A percentile compares a stretch with the other conserved stretches of the same genome.
Evolutionary conservation across 441 rosid species (phyloP).

Genomic region (Euphorbia corollata): DNA sequence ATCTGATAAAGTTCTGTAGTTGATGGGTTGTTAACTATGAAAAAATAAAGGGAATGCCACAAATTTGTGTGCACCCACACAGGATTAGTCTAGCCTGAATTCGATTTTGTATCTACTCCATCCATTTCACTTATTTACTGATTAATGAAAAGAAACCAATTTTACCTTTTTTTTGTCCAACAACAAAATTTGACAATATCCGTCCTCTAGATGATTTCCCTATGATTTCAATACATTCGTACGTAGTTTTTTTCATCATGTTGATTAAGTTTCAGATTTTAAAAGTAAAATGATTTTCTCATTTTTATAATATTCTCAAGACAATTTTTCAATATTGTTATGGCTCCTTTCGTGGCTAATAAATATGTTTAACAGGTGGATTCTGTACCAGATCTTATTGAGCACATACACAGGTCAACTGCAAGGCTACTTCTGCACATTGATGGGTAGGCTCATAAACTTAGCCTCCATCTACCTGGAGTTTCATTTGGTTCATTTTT

Average conservation of each 20-base stretch:
- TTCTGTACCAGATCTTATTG: slow-evolving; percentile 70
- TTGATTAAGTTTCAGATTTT: not conserved
- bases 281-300: slow-evolving; percentile 8
- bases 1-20: not conserved
- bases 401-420: slow-evolving; percentile 78
- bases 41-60: not conserved
- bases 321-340: too few species aligned
- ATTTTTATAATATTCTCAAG: not conserved
- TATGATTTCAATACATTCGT: not conserved
- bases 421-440: slow-evolving; percentile 85
- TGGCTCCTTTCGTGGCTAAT: slow-evolving; percentile 11
- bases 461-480: not conserved
- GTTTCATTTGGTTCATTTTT: not conserved
- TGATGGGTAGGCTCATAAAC: slow-evolving; percentile 55
- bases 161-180: not conserved
- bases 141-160: too few species aligned
- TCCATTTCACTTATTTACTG: not conserved
- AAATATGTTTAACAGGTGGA: slow-evolving; percentile 58
- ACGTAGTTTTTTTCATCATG: not conserved
- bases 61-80: not conserved
- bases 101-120: not conserved
- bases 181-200: not conserved
- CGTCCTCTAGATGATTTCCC: not conserved
- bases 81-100: not conserved
- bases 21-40: not conserved